Evolutionary conservation across 148 eudicot genomes (phyloP).

Genomic region (Dianthus caryophyllus): DNA sequence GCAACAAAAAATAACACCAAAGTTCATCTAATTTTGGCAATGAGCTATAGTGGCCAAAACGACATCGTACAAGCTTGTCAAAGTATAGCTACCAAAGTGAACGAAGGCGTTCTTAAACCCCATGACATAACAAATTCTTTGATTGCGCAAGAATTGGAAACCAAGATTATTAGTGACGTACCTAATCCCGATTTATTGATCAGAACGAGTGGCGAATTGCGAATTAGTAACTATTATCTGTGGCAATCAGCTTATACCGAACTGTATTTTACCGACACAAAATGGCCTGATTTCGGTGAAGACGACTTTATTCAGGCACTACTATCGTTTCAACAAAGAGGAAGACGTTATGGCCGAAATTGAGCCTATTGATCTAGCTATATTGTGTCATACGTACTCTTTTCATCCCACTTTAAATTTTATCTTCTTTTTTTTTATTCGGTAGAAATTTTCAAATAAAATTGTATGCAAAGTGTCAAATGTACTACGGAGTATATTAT

Average conservation of each 20-base stretch:
- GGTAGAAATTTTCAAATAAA: no score
- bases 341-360: slow-evolving; percentile 30
- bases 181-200: slow-evolving; percentile 41
- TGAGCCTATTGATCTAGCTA: no score
- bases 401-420: no score
- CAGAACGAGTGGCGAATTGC: slow-evolving; percentile 37
- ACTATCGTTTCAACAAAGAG: slow-evolving; percentile 30
- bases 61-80: slow-evolving; percentile 38
- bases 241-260: slow-evolving; percentile 48
- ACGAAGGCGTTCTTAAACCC: slow-evolving; percentile 24
- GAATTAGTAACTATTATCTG: slow-evolving; percentile 37
- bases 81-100: slow-evolving; percentile 34
- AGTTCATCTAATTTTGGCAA: slow-evolving; percentile 12
- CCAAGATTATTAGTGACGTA: slow-evolving; percentile 19
- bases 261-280: slow-evolving; percentile 22
- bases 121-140: slow-evolving; percentile 29
- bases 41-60: slow-evolving; percentile 30
- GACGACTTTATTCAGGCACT: slow-evolving; percentile 33
- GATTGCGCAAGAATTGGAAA: slow-evolving; percentile 34
- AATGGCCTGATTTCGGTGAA: slow-evolving; percentile 36
- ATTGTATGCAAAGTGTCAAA: no score
- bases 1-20: slow-evolving; percentile 20
- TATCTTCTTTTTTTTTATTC: no score
- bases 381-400: no score
- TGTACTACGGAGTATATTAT: no score